Evolutionary conservation across 2,329 filamentous ascomycete genomes (phyloP).

Genomic region (Blumeria graminis): DNA sequence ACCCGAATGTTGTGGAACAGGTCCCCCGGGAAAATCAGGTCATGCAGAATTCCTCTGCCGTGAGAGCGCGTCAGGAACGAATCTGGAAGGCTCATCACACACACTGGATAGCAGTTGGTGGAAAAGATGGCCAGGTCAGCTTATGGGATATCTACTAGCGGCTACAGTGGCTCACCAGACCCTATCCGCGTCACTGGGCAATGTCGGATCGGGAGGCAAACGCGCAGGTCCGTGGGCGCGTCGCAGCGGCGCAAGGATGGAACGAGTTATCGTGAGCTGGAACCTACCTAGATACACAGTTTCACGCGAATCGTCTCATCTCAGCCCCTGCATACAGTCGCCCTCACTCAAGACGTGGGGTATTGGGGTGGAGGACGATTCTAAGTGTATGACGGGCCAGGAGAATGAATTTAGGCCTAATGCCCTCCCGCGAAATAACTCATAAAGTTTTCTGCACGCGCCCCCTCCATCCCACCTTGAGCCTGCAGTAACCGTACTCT

Average conservation of each 20-base stretch:
- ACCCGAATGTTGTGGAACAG: neutral
- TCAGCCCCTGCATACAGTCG: too few species aligned
- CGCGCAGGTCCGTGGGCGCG: too few species aligned
- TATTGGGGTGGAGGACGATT: too few species aligned
- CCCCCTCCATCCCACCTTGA: constrained; percentile 49
- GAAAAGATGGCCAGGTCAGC: constrained; percentile 87
- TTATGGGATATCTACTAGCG: constrained; percentile 68
- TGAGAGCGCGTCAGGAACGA: constrained; percentile 37
- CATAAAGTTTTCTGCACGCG: constrained; percentile 21
- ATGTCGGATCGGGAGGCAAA: too few species aligned
- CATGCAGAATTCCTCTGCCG: constrained; percentile 5
- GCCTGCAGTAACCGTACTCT: constrained; percentile 46
- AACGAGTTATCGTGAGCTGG: too few species aligned
- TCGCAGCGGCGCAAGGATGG: too few species aligned
- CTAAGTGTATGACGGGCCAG: too few species aligned
- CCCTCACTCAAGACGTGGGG: too few species aligned
- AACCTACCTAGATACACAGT: too few species aligned
- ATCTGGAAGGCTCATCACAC: constrained; percentile 38
- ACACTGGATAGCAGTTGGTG: constrained; percentile 77
- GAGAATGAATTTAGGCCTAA: too few species aligned
- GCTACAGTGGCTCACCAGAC: neutral
- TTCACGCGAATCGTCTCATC: too few species aligned
- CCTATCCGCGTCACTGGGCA: too few species aligned
- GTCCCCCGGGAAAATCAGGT: neutral
- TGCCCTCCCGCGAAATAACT: neutral